A percentile compares a stretch with the other conserved stretches of the same genome.
Conservation (phyloP, 2,329 filamentous ascomycete genomes). For the Arthrobotrys entomopaga region DNA sequence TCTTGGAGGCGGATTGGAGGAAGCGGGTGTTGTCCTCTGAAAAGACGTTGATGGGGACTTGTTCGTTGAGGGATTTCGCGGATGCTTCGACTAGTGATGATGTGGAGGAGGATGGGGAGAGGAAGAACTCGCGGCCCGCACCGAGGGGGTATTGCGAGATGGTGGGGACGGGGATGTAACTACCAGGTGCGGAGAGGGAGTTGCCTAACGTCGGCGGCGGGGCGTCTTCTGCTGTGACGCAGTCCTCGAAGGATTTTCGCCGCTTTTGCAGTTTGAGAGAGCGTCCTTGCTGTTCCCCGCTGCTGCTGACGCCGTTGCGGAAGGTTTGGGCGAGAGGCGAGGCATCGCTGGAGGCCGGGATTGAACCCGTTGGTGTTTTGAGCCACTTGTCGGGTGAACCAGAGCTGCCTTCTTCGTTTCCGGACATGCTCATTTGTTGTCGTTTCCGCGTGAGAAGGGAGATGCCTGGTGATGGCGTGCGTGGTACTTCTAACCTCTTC, state of each 20-base stretch:
- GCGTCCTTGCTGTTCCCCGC: slow-evolving; percentile 22
- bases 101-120: slow-evolving; percentile 58
- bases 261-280: slow-evolving; percentile 55
- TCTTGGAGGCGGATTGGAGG: slow-evolving; percentile 48
- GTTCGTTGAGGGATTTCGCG: slow-evolving; percentile 55
- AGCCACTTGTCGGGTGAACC: slow-evolving; percentile 58
- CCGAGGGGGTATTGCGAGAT: slow-evolving; percentile 53
- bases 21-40: slow-evolving; percentile 57
- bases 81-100: slow-evolving; percentile 58
- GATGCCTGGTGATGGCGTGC: slow-evolving; percentile 49
- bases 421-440: slow-evolving; percentile 53
- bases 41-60: slow-evolving; percentile 56
- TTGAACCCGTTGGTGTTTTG: slow-evolving; percentile 57
- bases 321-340: slow-evolving; percentile 40
- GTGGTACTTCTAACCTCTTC: slow-evolving; percentile 47
- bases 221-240: slow-evolving; percentile 57
- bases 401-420: slow-evolving; percentile 51
- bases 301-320: slow-evolving; percentile 20
- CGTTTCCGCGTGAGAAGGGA: slow-evolving; percentile 56
- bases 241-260: slow-evolving; percentile 58
- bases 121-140: slow-evolving; percentile 56
- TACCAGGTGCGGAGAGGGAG: slow-evolving; percentile 48
- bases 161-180: slow-evolving; percentile 52
- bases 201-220: slow-evolving; percentile 53
- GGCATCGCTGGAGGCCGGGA: slow-evolving; percentile 48